Base-by-base conservation (phyloP, 2,329 filamentous ascomycete genomes). In the Knufia petricola region DNA sequence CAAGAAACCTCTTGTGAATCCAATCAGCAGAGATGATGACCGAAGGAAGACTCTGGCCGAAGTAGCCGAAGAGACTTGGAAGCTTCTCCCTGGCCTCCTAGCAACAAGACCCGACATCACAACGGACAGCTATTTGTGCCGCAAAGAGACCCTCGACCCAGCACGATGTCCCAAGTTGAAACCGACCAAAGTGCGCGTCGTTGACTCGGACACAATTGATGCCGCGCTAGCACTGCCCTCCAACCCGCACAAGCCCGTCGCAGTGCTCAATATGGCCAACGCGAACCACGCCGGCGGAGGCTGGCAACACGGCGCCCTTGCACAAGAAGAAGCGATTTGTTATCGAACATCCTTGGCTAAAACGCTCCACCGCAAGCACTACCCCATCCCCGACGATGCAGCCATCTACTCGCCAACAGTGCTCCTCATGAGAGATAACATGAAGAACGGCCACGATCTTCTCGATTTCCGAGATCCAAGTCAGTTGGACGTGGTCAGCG, bases 311-410 rank as follows among this genome's bases (percentile, higher is more conserved):
- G 82, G 82, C 30, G 70, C 78, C 48, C 63, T 76, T 24, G 81
- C 82, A 0, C 82, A 86, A 62, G 82, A 86, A 64, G 82, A 86
- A 66, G 74, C 76, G 2, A 69, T 86, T 4, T 85, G 80, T 64
- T 81, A 79, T 60, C 75, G 81, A 37, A 78, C 73, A 49, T 72
- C 63, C 32, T 63, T 72, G 8, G 59, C 54, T 49, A 62, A 59
- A 28, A 65, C 65, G 2, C 60, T 71, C n/a, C 66, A 69, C 30
- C 30, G 43, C 7, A 44, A 57, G 3, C 74, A 73, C 58, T 83
- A 83, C 59, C 78, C 78, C 0, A 67, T 78, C 50, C 64, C 65
- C 20, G 63, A 69, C 12, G 63, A 69, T 4, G 70, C 71, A 48
- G 75, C 69, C 1, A 63, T 84, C 28, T 84, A 84, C 63, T 75